These are phyloP conservation scores for Pterocarpus santalinus DNA, from an alignment of 306 rosid species.

Conservation along the genomic window DNA sequence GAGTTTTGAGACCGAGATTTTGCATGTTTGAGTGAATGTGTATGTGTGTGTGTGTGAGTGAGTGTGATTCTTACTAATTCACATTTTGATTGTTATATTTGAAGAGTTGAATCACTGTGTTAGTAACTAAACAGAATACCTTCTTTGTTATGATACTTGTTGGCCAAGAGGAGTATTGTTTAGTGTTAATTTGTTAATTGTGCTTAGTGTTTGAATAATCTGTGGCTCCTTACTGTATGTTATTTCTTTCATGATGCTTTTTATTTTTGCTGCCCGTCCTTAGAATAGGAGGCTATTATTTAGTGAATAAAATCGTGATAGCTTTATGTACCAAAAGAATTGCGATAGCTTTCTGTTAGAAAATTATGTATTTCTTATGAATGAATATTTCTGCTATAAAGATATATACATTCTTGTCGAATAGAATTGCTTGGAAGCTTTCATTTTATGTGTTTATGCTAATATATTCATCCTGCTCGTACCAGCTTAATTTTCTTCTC, in stretches of 20 bases:
- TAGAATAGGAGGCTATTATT: background rate
- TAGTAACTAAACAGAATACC: constrained; percentile 10
- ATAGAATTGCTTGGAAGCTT: no score
- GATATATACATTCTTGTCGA: no score
- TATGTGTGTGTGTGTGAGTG: no score
- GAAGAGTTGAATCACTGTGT: background rate
- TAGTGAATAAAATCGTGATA: background rate
- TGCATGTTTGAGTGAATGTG: background rate
- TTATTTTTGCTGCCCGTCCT: background rate
- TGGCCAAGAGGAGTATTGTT: constrained; percentile 25
- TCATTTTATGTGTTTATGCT: background rate
- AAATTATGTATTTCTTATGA: no score
- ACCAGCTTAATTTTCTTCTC: background rate
- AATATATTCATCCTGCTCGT: background rate
- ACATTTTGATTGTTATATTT: background rate
- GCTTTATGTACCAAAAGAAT: no score
- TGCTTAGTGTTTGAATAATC: constrained; percentile 36
- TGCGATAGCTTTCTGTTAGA: no score
- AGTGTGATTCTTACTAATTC: constrained; percentile 12
- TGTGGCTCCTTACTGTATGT: constrained; percentile 2
- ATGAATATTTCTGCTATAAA: no score
- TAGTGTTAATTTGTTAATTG: constrained; percentile 3
- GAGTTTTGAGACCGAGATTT: constrained; percentile 1
- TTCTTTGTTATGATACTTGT: constrained; percentile 15
- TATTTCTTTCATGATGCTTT: constrained; percentile 23